Percentiles rank a stretch among this genome's conserved stretches.
Conservation (phyloP, 73 alveolate species). For the Stentor coeruleus region DNA sequence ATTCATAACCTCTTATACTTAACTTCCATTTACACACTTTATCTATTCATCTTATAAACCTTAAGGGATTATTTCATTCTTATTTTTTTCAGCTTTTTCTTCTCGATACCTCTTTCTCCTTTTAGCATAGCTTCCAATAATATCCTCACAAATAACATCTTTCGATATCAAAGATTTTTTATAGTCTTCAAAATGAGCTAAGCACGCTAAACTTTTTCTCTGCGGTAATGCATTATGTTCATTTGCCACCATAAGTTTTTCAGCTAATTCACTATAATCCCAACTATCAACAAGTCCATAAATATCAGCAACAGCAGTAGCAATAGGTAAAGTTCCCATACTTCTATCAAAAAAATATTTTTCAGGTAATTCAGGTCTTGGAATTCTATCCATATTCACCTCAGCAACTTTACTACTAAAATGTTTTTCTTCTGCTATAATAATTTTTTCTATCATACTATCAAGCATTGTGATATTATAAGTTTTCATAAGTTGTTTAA, state of each 20-base stretch:
- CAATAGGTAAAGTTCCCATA: conserved; percentile 23
- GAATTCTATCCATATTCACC: conserved; percentile 19
- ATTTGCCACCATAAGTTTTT: not conserved
- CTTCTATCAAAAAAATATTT: conserved; percentile 21
- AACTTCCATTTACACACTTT: no score
- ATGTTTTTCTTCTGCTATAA: conserved; percentile 15
- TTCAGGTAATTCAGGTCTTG: conserved; percentile 13
- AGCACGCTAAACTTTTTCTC: not conserved
- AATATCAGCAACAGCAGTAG: conserved; percentile 9
- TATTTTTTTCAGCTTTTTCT: not conserved
- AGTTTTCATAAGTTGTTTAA: conserved; percentile 21
- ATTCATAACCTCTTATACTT: no score
- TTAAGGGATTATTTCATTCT: no score
- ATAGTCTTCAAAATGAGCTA: not conserved
- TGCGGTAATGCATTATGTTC: conserved; percentile 13
- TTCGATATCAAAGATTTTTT: not conserved
- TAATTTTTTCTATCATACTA: not conserved
- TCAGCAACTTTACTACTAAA: conserved; percentile 19
- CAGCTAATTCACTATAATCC: not conserved
- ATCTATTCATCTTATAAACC: no score
- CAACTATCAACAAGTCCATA: conserved; percentile 6
- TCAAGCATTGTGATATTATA: not conserved
- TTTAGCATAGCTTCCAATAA: not conserved
- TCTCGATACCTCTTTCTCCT: not conserved
- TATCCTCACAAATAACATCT: not conserved